A percentile compares a stretch with the other conserved stretches of the same genome.
Conservation (phyloP, 768 basidiomycete species). For the Termitomyces sp. region DNA sequence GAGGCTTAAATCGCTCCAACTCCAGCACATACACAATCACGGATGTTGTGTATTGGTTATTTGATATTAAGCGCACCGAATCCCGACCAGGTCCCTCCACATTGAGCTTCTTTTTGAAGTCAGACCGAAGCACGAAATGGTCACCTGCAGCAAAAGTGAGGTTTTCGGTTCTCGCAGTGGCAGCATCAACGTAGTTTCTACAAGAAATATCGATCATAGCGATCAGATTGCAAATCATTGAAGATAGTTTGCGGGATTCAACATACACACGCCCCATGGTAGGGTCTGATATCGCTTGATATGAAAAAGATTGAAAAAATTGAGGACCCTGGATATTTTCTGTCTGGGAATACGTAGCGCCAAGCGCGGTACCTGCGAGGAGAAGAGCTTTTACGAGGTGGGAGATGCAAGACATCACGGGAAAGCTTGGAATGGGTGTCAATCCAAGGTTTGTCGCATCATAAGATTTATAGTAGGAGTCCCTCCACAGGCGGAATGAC, state of each 20-base stretch:
- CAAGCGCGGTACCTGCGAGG: background rate
- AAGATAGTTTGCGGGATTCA: background rate
- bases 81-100: slow-evolving; percentile 50
- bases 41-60: slow-evolving; percentile 45
- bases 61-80: slow-evolving; percentile 51
- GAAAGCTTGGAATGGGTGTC: too few species aligned
- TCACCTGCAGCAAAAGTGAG: slow-evolving; percentile 51
- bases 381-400: background rate
- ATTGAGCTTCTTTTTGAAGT: slow-evolving; percentile 40
- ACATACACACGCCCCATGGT: slow-evolving; percentile 4
- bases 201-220: background rate
- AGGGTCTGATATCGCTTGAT: slow-evolving; percentile 1
- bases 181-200: slow-evolving; percentile 40
- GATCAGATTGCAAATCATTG: background rate
- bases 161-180: slow-evolving; percentile 47
- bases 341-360: background rate
- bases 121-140: slow-evolving; percentile 52
- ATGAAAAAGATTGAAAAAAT: background rate
- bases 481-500: background rate
- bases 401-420: background rate
- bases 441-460: too few species aligned
- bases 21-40: slow-evolving; percentile 43
- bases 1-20: background rate
- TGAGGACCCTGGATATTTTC: background rate
- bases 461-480: background rate